Evolutionary conservation across 768 basidiomycete species (phyloP).

Genomic region (Pisolithus microcarpus): DNA sequence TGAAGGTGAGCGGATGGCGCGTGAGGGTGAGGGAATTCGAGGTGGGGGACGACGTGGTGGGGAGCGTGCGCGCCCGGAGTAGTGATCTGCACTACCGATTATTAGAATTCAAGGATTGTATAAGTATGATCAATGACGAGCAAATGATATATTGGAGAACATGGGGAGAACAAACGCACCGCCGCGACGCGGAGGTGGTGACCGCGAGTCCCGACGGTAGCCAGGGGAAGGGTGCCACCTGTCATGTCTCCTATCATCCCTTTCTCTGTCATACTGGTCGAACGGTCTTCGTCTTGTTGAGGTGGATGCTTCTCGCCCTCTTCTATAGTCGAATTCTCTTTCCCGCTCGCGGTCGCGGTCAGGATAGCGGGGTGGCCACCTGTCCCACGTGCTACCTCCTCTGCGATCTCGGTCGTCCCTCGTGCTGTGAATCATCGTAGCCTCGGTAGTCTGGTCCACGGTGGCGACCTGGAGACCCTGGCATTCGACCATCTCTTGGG

Average conservation of each 20-base stretch:
- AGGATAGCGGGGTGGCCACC: neutral
- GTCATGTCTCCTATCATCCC: constrained; percentile 20
- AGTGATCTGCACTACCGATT: neutral
- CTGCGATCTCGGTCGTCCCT: constrained; percentile 4
- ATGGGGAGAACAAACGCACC: constrained; percentile 11
- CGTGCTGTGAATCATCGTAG: constrained; percentile 8
- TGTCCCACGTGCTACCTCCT: neutral
- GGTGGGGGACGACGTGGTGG: neutral
- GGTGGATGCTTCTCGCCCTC: neutral
- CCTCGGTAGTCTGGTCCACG: constrained; percentile 15
- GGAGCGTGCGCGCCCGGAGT: neutral
- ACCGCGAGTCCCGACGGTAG: constrained; percentile 14
- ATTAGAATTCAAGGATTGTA: no score
- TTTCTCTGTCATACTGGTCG: constrained; percentile 2
- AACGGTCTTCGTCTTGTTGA: neutral
- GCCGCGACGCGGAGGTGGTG: constrained; percentile 14
- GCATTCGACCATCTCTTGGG: constrained; percentile 11
- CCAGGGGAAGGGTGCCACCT: constrained; percentile 12
- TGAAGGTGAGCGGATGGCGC: neutral
- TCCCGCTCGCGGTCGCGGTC: constrained; percentile 19
- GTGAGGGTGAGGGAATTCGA: neutral
- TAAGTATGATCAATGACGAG: no score
- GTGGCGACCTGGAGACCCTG: constrained; percentile 12
- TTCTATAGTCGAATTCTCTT: neutral
- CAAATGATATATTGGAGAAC: neutral